A percentile compares a stretch with the other conserved stretches of the same genome.
Conservation (phyloP, 768 basidiomycete species). For the Coprinellus aureogranulatus region DNA sequence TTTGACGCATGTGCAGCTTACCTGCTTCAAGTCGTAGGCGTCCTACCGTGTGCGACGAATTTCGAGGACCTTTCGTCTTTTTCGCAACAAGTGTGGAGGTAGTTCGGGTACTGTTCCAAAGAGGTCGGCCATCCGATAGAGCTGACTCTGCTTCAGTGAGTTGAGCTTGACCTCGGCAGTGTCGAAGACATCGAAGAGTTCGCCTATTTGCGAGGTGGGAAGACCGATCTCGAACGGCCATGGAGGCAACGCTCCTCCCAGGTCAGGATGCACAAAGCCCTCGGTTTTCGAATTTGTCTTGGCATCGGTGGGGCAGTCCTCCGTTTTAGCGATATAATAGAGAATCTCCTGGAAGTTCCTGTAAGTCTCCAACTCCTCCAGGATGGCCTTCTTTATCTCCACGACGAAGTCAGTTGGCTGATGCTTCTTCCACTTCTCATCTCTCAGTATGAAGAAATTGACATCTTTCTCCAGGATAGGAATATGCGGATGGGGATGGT, state of each 20-base stretch:
- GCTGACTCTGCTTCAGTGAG: conserved; percentile 17
- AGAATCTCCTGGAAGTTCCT: conserved; percentile 11
- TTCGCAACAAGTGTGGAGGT: conserved; percentile 14
- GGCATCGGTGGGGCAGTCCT: not conserved
- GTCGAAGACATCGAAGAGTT: conserved; percentile 17
- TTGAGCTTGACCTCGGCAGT: conserved; percentile 19
- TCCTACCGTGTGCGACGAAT: conserved; percentile 16
- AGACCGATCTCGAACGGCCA: conserved; percentile 8
- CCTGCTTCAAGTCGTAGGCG: conserved; percentile 9
- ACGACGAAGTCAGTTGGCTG: not conserved
- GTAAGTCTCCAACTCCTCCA: conserved; percentile 14
- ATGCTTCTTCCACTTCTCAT: not conserved
- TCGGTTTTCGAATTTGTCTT: not conserved
- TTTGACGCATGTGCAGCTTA: conserved; percentile 17
- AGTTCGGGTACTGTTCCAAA: conserved; percentile 16
- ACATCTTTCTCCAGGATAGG: conserved; percentile 9
- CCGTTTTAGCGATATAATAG: conserved; percentile 1
- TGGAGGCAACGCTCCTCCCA: no score
- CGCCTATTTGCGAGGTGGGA: conserved; percentile 10
- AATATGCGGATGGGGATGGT: conserved; percentile 11
- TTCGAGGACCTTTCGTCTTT: conserved; percentile 17
- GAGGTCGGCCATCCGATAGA: conserved; percentile 19
- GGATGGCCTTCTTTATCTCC: conserved; percentile 10
- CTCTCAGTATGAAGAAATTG: not conserved
- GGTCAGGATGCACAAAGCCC: no score